These are phyloP conservation scores for Epithele typhae DNA, from an alignment of 768 basidiomycete genomes.

Conservation along the genomic window DNA sequence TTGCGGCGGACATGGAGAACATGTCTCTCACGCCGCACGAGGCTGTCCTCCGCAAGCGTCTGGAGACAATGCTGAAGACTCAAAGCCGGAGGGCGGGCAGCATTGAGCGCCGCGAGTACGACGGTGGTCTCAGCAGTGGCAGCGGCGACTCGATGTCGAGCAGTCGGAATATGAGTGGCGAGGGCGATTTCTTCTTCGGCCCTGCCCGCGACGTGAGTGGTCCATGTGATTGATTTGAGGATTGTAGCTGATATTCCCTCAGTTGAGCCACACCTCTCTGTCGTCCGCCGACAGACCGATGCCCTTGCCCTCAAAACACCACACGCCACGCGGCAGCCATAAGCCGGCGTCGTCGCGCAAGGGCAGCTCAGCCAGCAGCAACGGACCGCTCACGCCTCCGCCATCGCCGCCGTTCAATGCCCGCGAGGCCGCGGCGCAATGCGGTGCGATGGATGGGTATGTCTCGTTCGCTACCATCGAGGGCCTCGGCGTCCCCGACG, in stretches of 20 bases:
- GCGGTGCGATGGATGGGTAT: conserved; percentile 55
- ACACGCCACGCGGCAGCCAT: conserved; percentile 10
- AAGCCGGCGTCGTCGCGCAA: conserved; percentile 12
- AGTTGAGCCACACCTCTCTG: conserved; percentile 19
- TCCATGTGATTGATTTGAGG: background rate
- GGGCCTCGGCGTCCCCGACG: conserved; percentile 58
- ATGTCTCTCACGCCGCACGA: conserved; percentile 40
- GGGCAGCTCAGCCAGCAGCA: conserved; percentile 6
- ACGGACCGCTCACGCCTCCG: conserved; percentile 23
- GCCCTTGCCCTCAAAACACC: conserved; percentile 10
- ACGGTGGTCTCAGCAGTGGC: conserved; percentile 21
- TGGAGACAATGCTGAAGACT: conserved; percentile 47
- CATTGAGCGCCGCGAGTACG: conserved; percentile 15
- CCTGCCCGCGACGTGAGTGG: conserved; percentile 19
- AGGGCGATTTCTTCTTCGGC: conserved; percentile 25
- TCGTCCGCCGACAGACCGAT: conserved; percentile 11
- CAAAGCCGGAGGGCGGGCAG: conserved; percentile 18
- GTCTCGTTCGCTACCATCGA: conserved; percentile 66
- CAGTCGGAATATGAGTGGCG: conserved; percentile 25
- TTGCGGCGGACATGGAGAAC: conserved; percentile 8
- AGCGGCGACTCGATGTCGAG: conserved; percentile 25
- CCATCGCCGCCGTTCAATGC: conserved; percentile 56
- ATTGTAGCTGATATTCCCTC: conserved; percentile 12
- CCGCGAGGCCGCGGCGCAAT: conserved; percentile 53
- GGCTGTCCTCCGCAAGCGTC: conserved; percentile 46